Evolutionary conservation across 2,329 filamentous ascomycete species (phyloP), one percentile per base, ranked within the genome.

Genomic region (Sclerotinia spermophila): DNA sequence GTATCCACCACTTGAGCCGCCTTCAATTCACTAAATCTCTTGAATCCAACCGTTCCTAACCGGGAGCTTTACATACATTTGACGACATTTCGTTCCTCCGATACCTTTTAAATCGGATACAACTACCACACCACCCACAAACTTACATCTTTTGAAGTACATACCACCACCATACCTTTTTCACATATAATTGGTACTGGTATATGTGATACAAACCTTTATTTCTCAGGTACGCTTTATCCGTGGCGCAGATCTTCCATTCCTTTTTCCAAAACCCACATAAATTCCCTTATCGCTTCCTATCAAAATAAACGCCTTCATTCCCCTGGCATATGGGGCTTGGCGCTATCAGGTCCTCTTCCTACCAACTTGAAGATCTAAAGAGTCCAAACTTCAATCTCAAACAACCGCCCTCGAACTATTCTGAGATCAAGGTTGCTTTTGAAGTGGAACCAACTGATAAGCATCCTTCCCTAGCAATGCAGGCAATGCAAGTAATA

Each of bases 221-320:
- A 38, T 64, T 44, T 40, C 10, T 53, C 61, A 53, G 44, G 61
- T 65, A 65, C 61, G 61, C n/a, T 65, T 65, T 65, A 30, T 53
- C 33, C 62, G 51, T 65, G 45, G 45, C 30, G 45, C n/a, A 53
- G 67, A 62, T 68, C 55, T 48, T 64, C 35, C 44, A 69, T 53
- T 64, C 56, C 67, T 53, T 68, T 19, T 48, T 60, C 21, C 48
- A 24, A 48, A 48, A 48, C 40, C 67, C 30, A 61, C 67, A 48
- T 61, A 44, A 44, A 40, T 53, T 56, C 66, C 68, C 68, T 69
- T 69, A 69, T 69, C 68, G 68, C 48, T 33, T 45, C 59, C 59
- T 45, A 69, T 64, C 67, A 69, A 64, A 35, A 61, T 68, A 60
- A 33, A 69, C 67, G 67, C 67, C 67, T 62, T 56, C 44, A 53